A percentile compares a stretch with the other conserved stretches of the same genome.
phyloP scores from a whole-genome alignment of 768 basidiomycete species.

The Lactarius trivialis region DNA sequence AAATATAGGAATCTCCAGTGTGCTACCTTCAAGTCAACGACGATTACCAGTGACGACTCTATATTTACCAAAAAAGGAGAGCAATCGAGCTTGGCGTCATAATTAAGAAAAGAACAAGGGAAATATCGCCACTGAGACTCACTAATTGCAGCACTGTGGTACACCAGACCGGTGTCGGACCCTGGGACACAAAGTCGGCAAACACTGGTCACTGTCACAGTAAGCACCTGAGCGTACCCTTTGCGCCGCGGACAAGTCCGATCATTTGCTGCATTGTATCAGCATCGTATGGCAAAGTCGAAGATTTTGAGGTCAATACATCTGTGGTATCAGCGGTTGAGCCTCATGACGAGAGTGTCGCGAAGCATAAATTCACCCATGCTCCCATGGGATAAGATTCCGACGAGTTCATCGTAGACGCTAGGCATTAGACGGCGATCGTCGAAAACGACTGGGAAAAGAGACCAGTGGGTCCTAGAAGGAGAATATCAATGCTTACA shows the following conservation, averaged over 20 bases:
- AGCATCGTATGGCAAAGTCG: background rate
- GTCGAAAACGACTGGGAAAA: background rate
- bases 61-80: background rate
- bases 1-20: background rate
- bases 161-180: background rate
- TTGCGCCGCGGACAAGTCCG: background rate
- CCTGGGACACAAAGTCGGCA: background rate
- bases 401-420: conserved; percentile 30
- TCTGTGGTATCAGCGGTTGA: background rate
- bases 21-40: background rate
- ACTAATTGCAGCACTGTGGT: background rate
- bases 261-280: background rate
- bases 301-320: background rate
- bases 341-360: background rate
- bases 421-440: conserved; percentile 3
- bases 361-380: conserved; percentile 29
- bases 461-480: background rate
- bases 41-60: background rate
- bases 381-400: conserved; percentile 23
- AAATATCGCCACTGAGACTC: background rate
- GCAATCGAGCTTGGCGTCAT: background rate
- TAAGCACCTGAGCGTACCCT: background rate
- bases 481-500: conserved; percentile 1
- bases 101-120: too few relatives aligned
- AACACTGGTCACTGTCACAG: too few relatives aligned